Evolutionary conservation across 75 land plant genomes (phyloP).

Genomic region (Adiantum capillusveneris): DNA sequence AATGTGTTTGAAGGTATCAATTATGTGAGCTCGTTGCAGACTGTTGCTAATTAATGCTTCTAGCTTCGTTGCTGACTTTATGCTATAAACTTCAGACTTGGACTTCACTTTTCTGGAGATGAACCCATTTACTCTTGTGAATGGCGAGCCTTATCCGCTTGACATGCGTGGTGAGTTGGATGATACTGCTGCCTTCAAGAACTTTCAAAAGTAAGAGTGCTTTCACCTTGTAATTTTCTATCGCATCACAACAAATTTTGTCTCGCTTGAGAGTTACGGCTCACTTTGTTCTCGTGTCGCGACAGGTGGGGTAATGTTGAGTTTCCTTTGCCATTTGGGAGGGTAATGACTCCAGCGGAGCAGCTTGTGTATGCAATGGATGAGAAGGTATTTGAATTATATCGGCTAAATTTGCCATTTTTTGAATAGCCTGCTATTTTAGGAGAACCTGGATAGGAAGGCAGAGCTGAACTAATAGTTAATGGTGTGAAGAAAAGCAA

Average conservation of each 20-base stretch:
- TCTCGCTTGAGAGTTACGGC: not conserved
- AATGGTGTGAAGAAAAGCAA: too few relatives aligned
- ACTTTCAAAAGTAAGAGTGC: constrained; percentile 39
- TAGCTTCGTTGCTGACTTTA: not conserved
- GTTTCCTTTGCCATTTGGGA: constrained; percentile 51
- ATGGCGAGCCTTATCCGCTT: constrained; percentile 43
- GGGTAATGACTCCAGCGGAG: constrained; percentile 45
- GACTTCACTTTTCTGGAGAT: constrained; percentile 50
- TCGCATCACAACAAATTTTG: not conserved
- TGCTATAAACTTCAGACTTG: constrained; percentile 24
- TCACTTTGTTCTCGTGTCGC: not conserved
- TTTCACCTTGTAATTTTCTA: not conserved
- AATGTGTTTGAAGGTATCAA: constrained; percentile 30
- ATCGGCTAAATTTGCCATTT: not conserved
- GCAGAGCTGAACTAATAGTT: not conserved
- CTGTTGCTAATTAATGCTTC: not conserved
- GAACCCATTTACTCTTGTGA: constrained; percentile 48
- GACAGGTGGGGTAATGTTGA: constrained; percentile 41
- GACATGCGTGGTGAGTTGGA: constrained; percentile 55
- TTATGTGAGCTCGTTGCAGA: not conserved
- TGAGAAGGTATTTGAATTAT: constrained; percentile 34
- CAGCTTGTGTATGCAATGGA: constrained; percentile 38
- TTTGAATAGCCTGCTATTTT: not conserved
- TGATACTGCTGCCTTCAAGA: constrained; percentile 45
- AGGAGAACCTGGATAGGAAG: not conserved